A percentile compares a stretch with the other conserved stretches of the same genome.
Conservation (phyloP, 495 filamentous ascomycete species). For the Talaromyces ruber region DNA sequence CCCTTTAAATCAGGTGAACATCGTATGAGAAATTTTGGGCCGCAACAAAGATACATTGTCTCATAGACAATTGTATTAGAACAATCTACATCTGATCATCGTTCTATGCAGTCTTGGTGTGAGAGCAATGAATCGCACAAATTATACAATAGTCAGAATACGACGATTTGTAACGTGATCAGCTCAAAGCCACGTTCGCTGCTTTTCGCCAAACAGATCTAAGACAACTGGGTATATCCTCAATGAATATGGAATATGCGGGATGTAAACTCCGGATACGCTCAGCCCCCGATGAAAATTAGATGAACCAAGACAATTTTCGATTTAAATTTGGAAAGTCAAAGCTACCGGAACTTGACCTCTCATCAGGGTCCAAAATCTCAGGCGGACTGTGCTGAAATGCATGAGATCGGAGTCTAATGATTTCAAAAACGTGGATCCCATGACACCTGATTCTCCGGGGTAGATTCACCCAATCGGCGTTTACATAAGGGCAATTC, state of each 20-base stretch:
- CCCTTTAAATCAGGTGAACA: neutral
- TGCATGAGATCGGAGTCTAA: neutral
- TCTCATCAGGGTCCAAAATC: neutral
- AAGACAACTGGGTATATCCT: neutral
- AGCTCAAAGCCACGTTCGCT: neutral
- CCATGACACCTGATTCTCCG: neutral
- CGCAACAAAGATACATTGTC: neutral
- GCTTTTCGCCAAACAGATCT: neutral
- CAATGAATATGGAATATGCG: neutral
- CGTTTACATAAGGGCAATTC: neutral
- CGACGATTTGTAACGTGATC: neutral
- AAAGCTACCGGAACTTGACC: neutral
- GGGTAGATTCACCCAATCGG: neutral
- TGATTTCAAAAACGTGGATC: neutral
- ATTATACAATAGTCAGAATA: neutral
- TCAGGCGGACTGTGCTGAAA: neutral
- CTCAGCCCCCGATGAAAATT: neutral
- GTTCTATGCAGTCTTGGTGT: neutral
- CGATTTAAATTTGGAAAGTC: neutral
- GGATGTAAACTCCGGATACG: neutral
- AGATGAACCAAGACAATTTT: neutral
- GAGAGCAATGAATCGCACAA: neutral
- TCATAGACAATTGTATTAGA: neutral
- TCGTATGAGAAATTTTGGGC: neutral
- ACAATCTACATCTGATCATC: neutral